These are phyloP conservation scores for Colletotrichum cuscutae DNA, from an alignment of 2,329 filamentous ascomycete genomes.

Conservation along the genomic window DNA sequence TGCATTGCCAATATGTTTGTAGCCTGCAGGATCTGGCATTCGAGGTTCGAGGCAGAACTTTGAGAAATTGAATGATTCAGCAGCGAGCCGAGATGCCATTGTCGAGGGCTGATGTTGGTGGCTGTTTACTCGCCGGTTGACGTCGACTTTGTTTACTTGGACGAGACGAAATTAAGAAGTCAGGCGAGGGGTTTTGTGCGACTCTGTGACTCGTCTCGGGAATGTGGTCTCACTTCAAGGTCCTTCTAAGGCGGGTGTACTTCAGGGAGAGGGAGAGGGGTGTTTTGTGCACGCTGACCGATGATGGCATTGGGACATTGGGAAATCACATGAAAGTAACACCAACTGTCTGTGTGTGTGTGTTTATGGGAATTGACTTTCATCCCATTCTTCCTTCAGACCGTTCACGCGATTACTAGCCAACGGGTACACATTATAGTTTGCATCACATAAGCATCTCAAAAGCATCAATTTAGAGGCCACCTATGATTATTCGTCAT, in stretches of 20 bases:
- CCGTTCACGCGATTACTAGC: too few relatives aligned
- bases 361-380: conserved; percentile 15
- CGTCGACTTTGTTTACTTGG: neutral
- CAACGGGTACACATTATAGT: neutral
- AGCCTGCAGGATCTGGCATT: neutral
- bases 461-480: too few relatives aligned
- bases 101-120: neutral
- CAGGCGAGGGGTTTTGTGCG: neutral
- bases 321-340: neutral
- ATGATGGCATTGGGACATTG: neutral
- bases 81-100: neutral
- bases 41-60: too few relatives aligned
- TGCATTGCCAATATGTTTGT: neutral
- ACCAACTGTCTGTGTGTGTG: too few relatives aligned
- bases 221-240: neutral
- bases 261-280: too few relatives aligned
- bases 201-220: neutral
- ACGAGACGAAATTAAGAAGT: too few relatives aligned
- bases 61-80: neutral
- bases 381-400: conserved; percentile 2
- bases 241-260: too few relatives aligned
- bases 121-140: neutral
- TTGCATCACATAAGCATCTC: neutral
- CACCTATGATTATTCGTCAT: too few relatives aligned
- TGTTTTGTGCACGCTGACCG: neutral